A percentile compares a stretch with the other conserved stretches of the same genome.
phyloP scores from a whole-genome alignment of 169 alveolate genomes.

The Sarcocystis neurona region DNA sequence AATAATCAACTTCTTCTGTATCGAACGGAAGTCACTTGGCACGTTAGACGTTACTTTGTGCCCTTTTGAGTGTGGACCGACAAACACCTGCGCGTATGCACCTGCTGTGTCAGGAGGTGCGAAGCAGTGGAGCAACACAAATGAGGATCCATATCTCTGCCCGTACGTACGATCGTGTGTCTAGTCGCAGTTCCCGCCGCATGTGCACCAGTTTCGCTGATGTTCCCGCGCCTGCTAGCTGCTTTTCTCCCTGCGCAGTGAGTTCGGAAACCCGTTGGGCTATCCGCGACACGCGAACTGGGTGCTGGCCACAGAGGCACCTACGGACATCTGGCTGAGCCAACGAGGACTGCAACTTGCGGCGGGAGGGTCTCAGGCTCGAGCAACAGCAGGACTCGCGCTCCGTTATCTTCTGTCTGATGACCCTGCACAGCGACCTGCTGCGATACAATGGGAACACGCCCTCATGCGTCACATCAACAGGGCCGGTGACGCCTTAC shows the following conservation, averaged over 20 bases:
- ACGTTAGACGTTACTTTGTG: no score
- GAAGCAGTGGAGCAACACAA: no score
- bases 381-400: conserved; percentile 53
- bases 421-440: conserved; percentile 50
- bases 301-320: conserved; percentile 54
- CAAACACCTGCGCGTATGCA: no score
- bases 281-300: conserved; percentile 58
- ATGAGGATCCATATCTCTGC: no score
- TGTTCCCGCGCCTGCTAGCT: no score
- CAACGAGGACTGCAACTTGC: conserved; percentile 50
- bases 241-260: conserved; percentile 39
- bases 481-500: conserved; percentile 12
- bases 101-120: no score
- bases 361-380: conserved; percentile 49
- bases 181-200: no score
- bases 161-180: no score
- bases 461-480: conserved; percentile 36
- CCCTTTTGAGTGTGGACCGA: no score
- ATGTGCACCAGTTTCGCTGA: no score
- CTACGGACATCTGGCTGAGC: conserved; percentile 53
- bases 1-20: no score
- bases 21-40: no score
- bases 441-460: conserved; percentile 58
- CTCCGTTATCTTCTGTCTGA: conserved; percentile 55
- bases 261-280: conserved; percentile 54